Percentiles rank a stretch among this genome's conserved stretches.
phyloP scores from a whole-genome alignment of 1,284 basidiomycete genomes.

The Cryptococcus sp. region DNA sequence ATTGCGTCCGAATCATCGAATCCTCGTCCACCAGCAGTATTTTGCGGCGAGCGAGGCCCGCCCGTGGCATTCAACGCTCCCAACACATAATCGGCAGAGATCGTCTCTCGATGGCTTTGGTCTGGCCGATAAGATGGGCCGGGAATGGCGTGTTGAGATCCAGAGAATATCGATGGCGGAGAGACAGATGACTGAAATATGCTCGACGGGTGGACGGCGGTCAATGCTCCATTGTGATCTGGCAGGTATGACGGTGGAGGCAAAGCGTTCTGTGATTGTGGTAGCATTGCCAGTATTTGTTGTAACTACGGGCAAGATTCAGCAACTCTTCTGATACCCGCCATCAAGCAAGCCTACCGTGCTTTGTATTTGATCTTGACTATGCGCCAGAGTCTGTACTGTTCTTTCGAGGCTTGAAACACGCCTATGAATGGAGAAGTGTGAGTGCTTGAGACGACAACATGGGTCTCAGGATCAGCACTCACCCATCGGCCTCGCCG shows the following conservation, averaged over 20 bases:
- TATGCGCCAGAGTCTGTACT: constrained; percentile 42
- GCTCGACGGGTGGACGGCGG: constrained; percentile 32
- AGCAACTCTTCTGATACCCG: neutral
- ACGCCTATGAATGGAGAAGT: constrained; percentile 19
- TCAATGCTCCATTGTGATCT: constrained; percentile 15
- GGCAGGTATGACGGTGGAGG: constrained; percentile 21
- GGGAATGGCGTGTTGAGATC: constrained; percentile 1
- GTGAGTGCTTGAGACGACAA: neutral
- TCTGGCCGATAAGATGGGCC: neutral
- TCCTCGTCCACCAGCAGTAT: constrained; percentile 33
- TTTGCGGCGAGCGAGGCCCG: constrained; percentile 31
- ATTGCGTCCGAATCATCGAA: constrained; percentile 1
- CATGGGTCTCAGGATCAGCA: neutral
- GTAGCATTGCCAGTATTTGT: constrained; percentile 45
- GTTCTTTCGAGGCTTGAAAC: constrained; percentile 44
- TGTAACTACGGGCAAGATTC: constrained; percentile 32
- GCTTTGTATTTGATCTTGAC: constrained; percentile 50
- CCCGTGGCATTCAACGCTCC: neutral
- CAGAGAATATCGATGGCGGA: constrained; percentile 28
- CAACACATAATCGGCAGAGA: neutral
- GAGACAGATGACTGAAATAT: constrained; percentile 39
- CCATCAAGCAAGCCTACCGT: constrained; percentile 24
- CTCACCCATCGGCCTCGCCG: constrained; percentile 56
- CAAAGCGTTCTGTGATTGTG: constrained; percentile 20
- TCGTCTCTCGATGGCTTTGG: neutral